Evolutionary conservation across 352 stramenopile genomes (phyloP), one percentile per base, ranked within the genome.

Genomic region (Phytophthora ramorum): DNA sequence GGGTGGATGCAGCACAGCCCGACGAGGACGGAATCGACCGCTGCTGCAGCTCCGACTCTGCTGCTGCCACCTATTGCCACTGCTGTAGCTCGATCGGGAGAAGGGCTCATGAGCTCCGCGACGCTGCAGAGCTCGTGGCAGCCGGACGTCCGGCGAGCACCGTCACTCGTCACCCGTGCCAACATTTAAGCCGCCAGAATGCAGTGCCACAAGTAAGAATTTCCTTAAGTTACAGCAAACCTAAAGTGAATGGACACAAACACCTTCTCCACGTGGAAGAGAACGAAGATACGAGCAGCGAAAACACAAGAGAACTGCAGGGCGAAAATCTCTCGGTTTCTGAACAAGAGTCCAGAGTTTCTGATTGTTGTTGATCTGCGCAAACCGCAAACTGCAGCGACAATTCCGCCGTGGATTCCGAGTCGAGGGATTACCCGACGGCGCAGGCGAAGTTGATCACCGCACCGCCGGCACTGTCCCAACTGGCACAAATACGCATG

Each of bases 61-160:
- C 37, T 78, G 34, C 35, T 81, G 45, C 73, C 73, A 10, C 63
- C 73, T 3, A 77, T 81, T 49, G 73, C 73, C 10, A 81, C 66
- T 7, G 73, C 70, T 6, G 55, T 81, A 20, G 73, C 73, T 16
- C 53, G 73, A 43, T 75, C 70, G 3, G 64, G 73, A 17, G 66
- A 81, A 19, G 55, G 69, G 32, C 34, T 78, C 20, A 35, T 65
- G 20, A 75, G 52, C 45, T 67, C 63, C 20, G 53, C 65, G 34
- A 53, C 49, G n/a, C 30, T 67, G 1, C 61, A 69, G 37, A 66
- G 49, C 35, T 53, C 61, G 8, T 78, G 69, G 73, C 69, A 76
- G 22, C 61, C 69, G 7, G 66, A 78, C 2, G 41, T 62, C n/a
- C 53, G 66, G 51, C 69, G 65, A 54, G 26, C 34, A 16, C 55